A percentile compares a stretch with the other conserved stretches of the same genome.
Conservation (phyloP, 768 basidiomycete species). For the Leucocoprinus birnbaumii region DNA sequence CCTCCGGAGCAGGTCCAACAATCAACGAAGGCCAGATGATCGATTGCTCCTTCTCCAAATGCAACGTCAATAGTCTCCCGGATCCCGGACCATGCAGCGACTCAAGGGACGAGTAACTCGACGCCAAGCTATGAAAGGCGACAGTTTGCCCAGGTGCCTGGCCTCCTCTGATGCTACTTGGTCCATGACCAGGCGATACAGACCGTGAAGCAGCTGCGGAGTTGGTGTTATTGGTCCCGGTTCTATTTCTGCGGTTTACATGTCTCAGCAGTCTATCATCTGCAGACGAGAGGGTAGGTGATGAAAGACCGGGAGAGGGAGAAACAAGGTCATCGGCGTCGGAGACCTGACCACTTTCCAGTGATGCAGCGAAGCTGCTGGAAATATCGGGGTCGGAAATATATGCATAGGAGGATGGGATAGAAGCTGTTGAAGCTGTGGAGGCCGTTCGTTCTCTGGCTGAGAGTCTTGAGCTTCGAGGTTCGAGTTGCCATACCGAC, state of each 20-base stretch:
- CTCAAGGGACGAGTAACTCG: conserved; percentile 79
- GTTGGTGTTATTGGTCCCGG: conserved; percentile 15
- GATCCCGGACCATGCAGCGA: conserved; percentile 57
- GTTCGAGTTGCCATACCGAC: conserved; percentile 81
- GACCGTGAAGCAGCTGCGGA: conserved; percentile 45
- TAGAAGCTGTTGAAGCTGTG: conserved; percentile 70
- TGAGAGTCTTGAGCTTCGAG: conserved; percentile 49
- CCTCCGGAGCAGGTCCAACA: conserved; percentile 68
- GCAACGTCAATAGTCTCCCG: conserved; percentile 72
- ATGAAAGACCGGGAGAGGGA: conserved; percentile 58
- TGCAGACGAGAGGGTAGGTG: conserved; percentile 57
- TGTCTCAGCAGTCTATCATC: conserved; percentile 40
- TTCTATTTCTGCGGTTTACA: conserved; percentile 19
- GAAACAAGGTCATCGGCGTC: conserved; percentile 61
- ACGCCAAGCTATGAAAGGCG: conserved; percentile 42
- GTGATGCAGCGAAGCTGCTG: conserved; percentile 79
- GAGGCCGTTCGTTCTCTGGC: conserved; percentile 74
- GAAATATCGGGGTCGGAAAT: conserved; percentile 82
- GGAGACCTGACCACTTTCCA: conserved; percentile 71
- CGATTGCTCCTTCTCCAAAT: conserved; percentile 77
- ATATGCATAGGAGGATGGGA: conserved; percentile 68
- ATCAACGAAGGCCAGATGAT: conserved; percentile 83
- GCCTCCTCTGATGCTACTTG: conserved; percentile 11
- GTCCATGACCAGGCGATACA: conserved; percentile 52
- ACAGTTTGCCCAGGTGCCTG: not conserved